Evolutionary conservation across 2,329 filamentous ascomycete genomes (phyloP).

Genomic region (Fusarium sp.): DNA sequence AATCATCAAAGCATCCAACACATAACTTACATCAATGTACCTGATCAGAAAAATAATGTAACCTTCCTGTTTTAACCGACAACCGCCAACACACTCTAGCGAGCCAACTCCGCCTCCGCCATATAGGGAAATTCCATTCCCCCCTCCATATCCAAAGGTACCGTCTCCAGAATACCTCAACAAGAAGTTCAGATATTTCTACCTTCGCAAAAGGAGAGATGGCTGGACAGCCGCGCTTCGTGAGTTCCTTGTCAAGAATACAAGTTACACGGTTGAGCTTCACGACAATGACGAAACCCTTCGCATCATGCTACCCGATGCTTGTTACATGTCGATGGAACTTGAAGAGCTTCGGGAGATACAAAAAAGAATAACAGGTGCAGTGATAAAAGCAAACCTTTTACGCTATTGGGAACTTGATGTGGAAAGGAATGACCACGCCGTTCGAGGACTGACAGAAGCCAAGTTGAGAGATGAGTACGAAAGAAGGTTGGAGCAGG

Average conservation of each 20-base stretch:
- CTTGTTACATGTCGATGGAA: background rate
- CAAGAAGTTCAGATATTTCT: background rate
- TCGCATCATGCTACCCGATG: background rate
- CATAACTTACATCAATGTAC: background rate
- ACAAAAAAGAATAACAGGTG: rapidly evolving
- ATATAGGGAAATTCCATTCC: rapidly evolving
- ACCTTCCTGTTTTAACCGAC: rapidly evolving
- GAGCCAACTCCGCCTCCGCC: background rate
- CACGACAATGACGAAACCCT: background rate
- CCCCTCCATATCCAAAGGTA: rapidly evolving
- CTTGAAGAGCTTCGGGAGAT: background rate
- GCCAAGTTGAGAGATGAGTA: background rate
- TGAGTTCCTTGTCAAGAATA: background rate
- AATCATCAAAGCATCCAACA: background rate
- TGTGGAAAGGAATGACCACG: rapidly evolving
- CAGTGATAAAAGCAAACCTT: background rate
- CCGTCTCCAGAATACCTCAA: background rate
- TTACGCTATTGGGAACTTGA: background rate
- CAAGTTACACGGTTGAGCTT: rapidly evolving
- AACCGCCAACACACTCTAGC: rapidly evolving
- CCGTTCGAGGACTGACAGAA: rapidly evolving
- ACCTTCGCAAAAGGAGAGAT: background rate
- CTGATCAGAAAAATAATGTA: background rate
- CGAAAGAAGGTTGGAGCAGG: rapidly evolving
- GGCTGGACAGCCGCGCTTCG: rapidly evolving